Base-by-base conservation (phyloP, 2,329 filamentous ascomycete species). In the Nigrospora oryzae region DNA sequence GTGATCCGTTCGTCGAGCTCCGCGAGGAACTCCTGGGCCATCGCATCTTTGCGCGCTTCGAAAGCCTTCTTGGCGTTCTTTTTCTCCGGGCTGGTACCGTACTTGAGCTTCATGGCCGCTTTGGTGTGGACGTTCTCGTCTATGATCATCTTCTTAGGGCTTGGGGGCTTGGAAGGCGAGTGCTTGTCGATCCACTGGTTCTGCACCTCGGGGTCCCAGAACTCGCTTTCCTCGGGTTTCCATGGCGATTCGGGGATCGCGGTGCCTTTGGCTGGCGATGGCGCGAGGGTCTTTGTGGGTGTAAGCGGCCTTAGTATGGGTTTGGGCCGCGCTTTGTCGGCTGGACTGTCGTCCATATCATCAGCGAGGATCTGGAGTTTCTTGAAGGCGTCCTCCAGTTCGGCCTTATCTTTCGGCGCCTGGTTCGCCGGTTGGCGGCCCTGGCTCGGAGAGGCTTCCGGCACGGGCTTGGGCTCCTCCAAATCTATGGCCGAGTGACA, bases 1-100 rank as follows among this genome's bases (percentile, higher is more conserved):
- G 83, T 82, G 52, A 91, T 77, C 35, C 65, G 70, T 0, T 59
- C 54, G 60, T 93, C 87, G n/a, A 93, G 77, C 51, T 88, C 82
- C 0, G 51, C 43, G 2, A 93, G 67, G 57, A 91, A 91, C 0
- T 60, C 53, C 38, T 72, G 68, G 0, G 86, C 86, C 0, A 89
- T 57, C 1, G 69, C 64, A 42, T 83, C 71, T 60, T 88, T 90
- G 11, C 58, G 61, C 10, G 68, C 62, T 12, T 81, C 74, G 57
- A 89, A 91, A 0, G 66, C 65, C 59, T 79, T 85, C 56, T 75
- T 81, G 5, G 64, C 62, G 42, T 70, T 59, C 45, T 61, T 62
- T 42, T 58, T 61, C 32, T 57, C 44, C 38, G 64, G 54, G 49
- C 51, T 63, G 37, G 56, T 63, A 55, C 56, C 35, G 58, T 64